Base-by-base conservation (phyloP, 306 rosid genomes). In the Dryas drummondii region DNA sequence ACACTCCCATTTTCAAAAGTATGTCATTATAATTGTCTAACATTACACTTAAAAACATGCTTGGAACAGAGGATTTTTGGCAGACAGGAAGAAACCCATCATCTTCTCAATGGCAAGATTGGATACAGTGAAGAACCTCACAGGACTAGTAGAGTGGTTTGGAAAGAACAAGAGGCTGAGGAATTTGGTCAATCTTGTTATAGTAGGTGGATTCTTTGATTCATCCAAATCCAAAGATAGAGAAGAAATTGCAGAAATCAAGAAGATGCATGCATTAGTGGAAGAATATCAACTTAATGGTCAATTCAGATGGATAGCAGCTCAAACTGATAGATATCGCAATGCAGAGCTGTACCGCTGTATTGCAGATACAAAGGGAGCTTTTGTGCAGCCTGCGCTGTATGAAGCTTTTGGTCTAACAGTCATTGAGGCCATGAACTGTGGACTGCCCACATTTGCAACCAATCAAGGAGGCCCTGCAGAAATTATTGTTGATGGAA, bases 391-490 rank as follows among this genome's bases (percentile, higher is more conserved):
- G 78, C 98, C 98, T 54, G 97, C 98, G 72, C 48, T 88, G 70
- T 91, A 94, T 48, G 98, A 94, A 72, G 98, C 96, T 5, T 94
- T 94, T 74, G 98, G 98, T 45, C 91, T 94, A 9, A 94, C 98
- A 26, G 98, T 94, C 49, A 88, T 94, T 55, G 98, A 94, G 80
- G 98, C 98, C 37, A 89, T 94, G 97, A 94, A 91, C 88, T 90
- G 97, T 77, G 98, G 98, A 53, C 60, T 94, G 50, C 98, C 98
- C 26, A 86, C 94, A 57, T 94, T 94, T 74, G 98, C 97, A 4
- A 94, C 98, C 45, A 90, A 90, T 70, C 94, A 88, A 84, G 98
- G 98, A 10, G 98, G 97, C 37, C 98, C 98, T 1, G 98, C 97
- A 0, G 98, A 94, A 69, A 94, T 94, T 67, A 87, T 94, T 49